Conservation (phyloP, 2,329 filamentous ascomycete genomes). For the Fonsecaea monophora region DNA sequence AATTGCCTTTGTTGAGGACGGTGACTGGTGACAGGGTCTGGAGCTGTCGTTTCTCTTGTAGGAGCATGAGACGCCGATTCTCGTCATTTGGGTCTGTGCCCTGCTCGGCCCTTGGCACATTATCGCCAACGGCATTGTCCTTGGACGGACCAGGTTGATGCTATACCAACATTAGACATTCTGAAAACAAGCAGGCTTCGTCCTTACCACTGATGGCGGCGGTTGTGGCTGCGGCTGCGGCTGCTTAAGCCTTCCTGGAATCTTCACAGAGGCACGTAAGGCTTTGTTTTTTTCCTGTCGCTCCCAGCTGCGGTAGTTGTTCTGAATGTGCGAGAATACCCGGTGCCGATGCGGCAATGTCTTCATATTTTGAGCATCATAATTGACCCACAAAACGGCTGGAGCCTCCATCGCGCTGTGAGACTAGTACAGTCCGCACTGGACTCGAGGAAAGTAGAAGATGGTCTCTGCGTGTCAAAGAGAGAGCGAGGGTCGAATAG, state of each 20-base stretch:
- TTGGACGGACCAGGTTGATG: background rate
- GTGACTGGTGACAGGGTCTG: background rate
- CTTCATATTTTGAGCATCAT: background rate
- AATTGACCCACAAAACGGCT: slow-evolving; percentile 1
- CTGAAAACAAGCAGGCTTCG: background rate
- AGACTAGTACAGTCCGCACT: background rate
- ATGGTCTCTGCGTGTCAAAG: too few relatives aligned
- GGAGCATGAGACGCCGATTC: background rate
- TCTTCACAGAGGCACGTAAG: background rate
- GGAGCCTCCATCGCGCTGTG: background rate
- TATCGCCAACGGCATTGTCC: background rate
- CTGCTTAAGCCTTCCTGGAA: background rate
- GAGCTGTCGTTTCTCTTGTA: background rate
- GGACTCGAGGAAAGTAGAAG: background rate
- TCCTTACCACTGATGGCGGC: background rate
- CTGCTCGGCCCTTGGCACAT: background rate
- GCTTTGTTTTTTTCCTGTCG: background rate
- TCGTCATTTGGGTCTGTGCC: background rate
- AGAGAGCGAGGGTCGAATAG: background rate
- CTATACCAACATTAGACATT: background rate
- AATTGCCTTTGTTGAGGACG: slow-evolving; percentile 1
- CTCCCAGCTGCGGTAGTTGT: background rate
- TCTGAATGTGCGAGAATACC: background rate
- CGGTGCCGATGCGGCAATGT: background rate
- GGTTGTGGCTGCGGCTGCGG: too few relatives aligned